Evolutionary conservation across 192 early-diverging fungal genomes (phyloP).

Genomic region (Dimargaris xerosporica): DNA sequence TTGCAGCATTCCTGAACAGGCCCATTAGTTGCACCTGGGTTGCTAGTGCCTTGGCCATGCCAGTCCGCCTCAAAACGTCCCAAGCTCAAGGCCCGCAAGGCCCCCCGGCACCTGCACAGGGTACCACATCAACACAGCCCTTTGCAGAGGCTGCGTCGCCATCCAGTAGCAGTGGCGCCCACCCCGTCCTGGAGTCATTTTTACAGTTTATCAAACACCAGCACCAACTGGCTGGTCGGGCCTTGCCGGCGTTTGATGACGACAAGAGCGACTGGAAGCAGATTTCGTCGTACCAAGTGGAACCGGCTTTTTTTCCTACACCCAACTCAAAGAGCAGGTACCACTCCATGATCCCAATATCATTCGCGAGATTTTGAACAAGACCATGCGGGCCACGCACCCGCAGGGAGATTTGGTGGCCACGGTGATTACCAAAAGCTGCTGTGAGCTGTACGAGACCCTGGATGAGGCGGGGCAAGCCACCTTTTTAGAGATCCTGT

Average conservation of each 20-base stretch:
- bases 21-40: too few species aligned
- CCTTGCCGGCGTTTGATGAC: background rate
- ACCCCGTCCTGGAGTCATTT: background rate
- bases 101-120: too few species aligned
- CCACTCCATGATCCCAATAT: conserved; percentile 11
- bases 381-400: conserved; percentile 2
- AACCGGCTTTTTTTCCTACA: conserved; percentile 12
- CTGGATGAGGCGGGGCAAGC: conserved; percentile 21
- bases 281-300: conserved; percentile 9
- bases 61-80: too few species aligned
- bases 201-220: background rate
- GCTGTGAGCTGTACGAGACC: conserved; percentile 38
- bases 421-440: conserved; percentile 24
- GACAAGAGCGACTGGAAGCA: background rate
- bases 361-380: conserved; percentile 4
- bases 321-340: conserved; percentile 4
- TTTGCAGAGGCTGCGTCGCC: too few species aligned
- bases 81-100: too few species aligned
- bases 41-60: too few species aligned
- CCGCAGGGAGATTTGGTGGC: conserved; percentile 2
- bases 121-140: too few species aligned
- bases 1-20: too few species aligned
- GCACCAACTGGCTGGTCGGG: background rate
- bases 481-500: conserved; percentile 15
- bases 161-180: background rate